Conservation (phyloP, 2,329 filamentous ascomycete genomes). For the Fusarium armeniacum region DNA sequence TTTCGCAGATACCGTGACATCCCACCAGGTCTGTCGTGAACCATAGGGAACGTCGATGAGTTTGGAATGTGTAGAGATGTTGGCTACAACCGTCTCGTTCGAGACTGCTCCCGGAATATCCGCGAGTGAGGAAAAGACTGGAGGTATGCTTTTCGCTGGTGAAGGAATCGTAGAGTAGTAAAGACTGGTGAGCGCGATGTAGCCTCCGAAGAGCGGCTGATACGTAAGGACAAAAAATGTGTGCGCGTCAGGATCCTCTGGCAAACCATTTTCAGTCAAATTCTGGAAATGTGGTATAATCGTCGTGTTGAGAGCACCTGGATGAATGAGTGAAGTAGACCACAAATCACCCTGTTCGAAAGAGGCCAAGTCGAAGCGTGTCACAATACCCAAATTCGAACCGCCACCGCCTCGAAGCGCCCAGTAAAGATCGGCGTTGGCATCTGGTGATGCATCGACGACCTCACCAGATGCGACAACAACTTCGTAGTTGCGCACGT, state of each 20-base stretch:
- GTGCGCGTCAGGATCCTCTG: neutral
- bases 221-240: constrained; percentile 5
- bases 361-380: constrained; percentile 50
- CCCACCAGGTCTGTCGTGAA: constrained; percentile 8
- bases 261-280: neutral
- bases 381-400: constrained; percentile 37
- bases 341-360: constrained; percentile 52
- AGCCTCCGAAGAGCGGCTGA: neutral
- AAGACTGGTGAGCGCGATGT: neutral
- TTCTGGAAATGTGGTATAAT: constrained; percentile 42
- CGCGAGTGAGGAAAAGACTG: neutral
- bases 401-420: constrained; percentile 28
- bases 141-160: neutral
- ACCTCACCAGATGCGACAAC: constrained; percentile 62
- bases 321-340: constrained; percentile 34
- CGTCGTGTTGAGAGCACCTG: neutral
- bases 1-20: neutral
- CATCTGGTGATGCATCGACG: constrained; percentile 45
- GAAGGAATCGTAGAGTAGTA: constrained; percentile 1
- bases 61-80: constrained; percentile 3
- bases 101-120: neutral
- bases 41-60: neutral
- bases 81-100: neutral
- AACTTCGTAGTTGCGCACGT: constrained; percentile 61
- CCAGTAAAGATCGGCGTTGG: constrained; percentile 24